Evolutionary conservation across 768 basidiomycete species (phyloP), one percentile per base, ranked within the genome.

Genomic region (Royoungia palumana): DNA sequence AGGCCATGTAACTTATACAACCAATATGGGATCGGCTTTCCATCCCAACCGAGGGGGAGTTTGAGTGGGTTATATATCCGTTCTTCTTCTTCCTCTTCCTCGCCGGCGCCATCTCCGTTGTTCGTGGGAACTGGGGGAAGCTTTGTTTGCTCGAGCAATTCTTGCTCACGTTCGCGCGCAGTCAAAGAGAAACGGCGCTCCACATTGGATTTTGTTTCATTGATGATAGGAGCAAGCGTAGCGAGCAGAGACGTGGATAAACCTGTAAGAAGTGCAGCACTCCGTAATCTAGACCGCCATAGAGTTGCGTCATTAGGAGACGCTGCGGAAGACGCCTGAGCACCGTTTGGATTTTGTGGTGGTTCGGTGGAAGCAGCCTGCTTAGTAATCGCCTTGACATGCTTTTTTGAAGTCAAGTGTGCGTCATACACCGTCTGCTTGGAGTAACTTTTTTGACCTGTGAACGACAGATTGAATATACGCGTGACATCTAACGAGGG

Each of bases 1-100:
- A 98, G 76, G 9, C 96, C 96, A 63, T 99, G 96, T 32, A 99
- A 72, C 70, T 98, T 98, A 74, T 94, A 99, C 46, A 99, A 59
- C 94, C 94, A 97, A 64, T 95, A 97, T 28, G 96, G 96, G 61
- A 99, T 99, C 17, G 96, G 96, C 64, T 98, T 98, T 27, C 95
- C 94, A 62, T 99, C 96, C 94, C 94, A 97, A 5, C 93, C 93
- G 19, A 97, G 76, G 13, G 96, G 96, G 35, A 98, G 74, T 71
- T 98, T 98, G 42, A 98, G 80, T 39, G 96, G 96, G 58, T 99
- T 99, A 70, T 98, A 99, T 28, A 99, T 94, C 57, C 91, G 82
- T 61, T 94, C 95, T 60, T 98, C 94, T 57, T 92, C 94, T 55
- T 94, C 94, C 40, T 94, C 93, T 50, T 95, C 93, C 46, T 87